Percentiles rank a stretch among this genome's conserved stretches.
phyloP scores from a whole-genome alignment of 106 monocot species.

The Ottelia alismoides region DNA sequence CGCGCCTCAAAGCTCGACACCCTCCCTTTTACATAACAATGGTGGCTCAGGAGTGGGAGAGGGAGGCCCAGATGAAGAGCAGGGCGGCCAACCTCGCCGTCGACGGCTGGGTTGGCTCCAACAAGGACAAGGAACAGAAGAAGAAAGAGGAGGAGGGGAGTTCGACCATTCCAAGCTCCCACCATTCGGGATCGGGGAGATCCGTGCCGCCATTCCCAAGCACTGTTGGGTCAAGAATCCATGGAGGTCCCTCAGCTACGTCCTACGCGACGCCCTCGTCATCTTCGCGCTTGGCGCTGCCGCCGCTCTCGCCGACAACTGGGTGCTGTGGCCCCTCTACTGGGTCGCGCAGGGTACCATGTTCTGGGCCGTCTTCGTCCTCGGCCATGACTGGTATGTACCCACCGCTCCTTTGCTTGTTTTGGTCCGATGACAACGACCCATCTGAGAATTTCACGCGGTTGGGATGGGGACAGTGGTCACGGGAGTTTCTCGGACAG shows the following conservation, averaged over 20 bases:
- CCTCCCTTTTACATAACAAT: too few relatives aligned
- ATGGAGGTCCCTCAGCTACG: slow-evolving; percentile 43
- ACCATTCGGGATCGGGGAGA: slow-evolving; percentile 56
- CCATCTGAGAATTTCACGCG: too few relatives aligned
- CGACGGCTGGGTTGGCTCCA: too few relatives aligned
- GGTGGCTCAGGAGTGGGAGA: too few relatives aligned
- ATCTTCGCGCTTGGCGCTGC: slow-evolving; percentile 26
- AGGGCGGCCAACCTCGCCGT: too few relatives aligned
- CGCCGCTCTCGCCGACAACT: slow-evolving; percentile 18
- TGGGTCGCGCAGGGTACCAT: slow-evolving; percentile 71
- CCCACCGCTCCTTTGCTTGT: neutral
- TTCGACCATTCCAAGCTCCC: slow-evolving; percentile 44
- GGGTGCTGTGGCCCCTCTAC: slow-evolving; percentile 47
- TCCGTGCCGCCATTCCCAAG: slow-evolving; percentile 54
- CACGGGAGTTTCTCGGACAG: too few relatives aligned
- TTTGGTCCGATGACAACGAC: too few relatives aligned
- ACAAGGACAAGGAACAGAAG: too few relatives aligned
- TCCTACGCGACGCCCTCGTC: slow-evolving; percentile 33
- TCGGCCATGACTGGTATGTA: slow-evolving; percentile 75
- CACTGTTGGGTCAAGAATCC: slow-evolving; percentile 61
- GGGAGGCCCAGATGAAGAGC: too few relatives aligned
- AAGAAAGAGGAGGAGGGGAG: slow-evolving; percentile 2
- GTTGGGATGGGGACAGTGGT: too few relatives aligned
- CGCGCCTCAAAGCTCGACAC: too few relatives aligned
- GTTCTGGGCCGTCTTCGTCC: slow-evolving; percentile 86